Percentiles rank a stretch among this genome's conserved stretches.
These are phyloP conservation scores for Cordyceps cateniannulata DNA, from an alignment of 2,329 filamentous ascomycete species.

Conservation along the genomic window DNA sequence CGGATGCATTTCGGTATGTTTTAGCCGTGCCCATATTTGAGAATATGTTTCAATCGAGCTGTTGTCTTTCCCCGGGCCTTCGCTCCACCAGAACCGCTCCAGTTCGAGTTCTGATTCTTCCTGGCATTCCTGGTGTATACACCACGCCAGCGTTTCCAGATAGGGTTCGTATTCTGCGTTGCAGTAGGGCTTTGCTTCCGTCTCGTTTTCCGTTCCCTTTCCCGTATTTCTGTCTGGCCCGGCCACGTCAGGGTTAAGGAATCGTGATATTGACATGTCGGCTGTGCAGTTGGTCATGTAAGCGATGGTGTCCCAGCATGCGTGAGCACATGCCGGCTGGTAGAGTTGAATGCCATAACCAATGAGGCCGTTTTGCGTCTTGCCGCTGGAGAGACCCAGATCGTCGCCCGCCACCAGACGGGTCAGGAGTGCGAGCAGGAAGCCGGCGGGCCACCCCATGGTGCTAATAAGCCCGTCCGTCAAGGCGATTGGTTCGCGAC, in stretches of 20 bases:
- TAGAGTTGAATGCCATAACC: conserved; percentile 42
- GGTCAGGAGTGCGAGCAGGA: neutral
- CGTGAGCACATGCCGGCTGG: conserved; percentile 59
- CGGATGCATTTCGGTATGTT: neutral
- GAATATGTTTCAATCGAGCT: conserved; percentile 14
- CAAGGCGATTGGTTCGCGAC: neutral
- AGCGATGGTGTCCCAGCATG: conserved; percentile 38
- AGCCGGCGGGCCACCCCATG: neutral
- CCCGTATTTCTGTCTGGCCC: neutral
- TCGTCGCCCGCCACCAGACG: neutral
- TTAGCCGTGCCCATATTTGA: neutral
- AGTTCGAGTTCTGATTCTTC: conserved; percentile 7
- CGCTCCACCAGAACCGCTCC: conserved; percentile 18
- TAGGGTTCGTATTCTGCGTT: conserved; percentile 16
- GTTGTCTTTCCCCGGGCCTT: conserved; percentile 14
- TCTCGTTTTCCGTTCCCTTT: neutral
- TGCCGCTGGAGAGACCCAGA: neutral
- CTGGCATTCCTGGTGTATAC: conserved; percentile 16
- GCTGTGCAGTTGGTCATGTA: conserved; percentile 4
- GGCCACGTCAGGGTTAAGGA: conserved; percentile 3
- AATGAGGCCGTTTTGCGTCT: conserved; percentile 17
- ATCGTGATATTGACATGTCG: conserved; percentile 7
- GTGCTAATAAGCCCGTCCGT: neutral
- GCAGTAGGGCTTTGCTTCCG: conserved; percentile 12
- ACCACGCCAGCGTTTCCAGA: conserved; percentile 19